phyloP scores from a whole-genome alignment of 306 rosid species.

The Macrotyloma uniflorum region DNA sequence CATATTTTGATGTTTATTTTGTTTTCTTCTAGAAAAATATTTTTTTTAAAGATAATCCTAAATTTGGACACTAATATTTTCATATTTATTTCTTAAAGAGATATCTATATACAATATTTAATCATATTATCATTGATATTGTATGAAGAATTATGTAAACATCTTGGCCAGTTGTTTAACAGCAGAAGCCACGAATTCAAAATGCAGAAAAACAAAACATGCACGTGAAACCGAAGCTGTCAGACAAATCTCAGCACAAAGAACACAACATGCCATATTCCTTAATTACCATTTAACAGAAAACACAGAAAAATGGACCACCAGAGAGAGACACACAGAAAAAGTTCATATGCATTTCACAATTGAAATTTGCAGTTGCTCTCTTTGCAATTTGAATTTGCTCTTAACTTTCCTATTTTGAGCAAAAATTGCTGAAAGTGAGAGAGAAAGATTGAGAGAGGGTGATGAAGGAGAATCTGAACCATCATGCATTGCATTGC shows the following conservation, averaged over 20 bases:
- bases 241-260: conserved; percentile 45
- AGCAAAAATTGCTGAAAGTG: conserved; percentile 33
- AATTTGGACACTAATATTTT: neutral
- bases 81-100: neutral
- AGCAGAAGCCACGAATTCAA: conserved; percentile 11
- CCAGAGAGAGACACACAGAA: conserved; percentile 30
- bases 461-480: conserved; percentile 38
- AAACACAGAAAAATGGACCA: conserved; percentile 38
- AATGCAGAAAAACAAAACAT: conserved; percentile 41
- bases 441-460: neutral
- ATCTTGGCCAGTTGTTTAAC: neutral
- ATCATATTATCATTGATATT: neutral
- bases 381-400: conserved; percentile 34
- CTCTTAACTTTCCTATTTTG: conserved; percentile 37
- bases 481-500: conserved; percentile 21
- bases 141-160: no score
- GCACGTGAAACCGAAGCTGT: conserved; percentile 60
- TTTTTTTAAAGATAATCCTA: no score
- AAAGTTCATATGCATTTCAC: conserved; percentile 31
- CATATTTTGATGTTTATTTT: no score
- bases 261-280: conserved; percentile 26
- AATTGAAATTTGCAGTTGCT: conserved; percentile 32
- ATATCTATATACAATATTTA: neutral
- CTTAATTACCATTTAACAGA: conserved; percentile 17
- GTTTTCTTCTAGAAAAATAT: no score